phyloP scores from a whole-genome alignment of 257 asterid species.

The Jasminum sambac region DNA sequence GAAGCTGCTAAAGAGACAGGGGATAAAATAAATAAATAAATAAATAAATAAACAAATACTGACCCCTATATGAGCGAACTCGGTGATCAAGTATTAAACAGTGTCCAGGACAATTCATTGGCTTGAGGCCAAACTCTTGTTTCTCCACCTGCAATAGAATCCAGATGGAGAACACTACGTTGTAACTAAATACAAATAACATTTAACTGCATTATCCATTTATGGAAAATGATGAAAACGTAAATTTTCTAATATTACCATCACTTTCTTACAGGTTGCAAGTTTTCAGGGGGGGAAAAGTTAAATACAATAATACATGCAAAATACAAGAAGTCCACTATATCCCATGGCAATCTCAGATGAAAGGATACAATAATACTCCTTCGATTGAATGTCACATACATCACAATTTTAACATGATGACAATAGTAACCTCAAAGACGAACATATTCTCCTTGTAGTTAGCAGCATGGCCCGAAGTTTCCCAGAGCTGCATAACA shows the following conservation, averaged over 20 bases:
- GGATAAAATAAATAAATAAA: neutral
- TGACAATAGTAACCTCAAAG: slow-evolving; percentile 60
- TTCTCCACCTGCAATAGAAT: slow-evolving; percentile 72
- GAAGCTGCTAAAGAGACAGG: slow-evolving; percentile 16
- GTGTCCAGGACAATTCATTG: slow-evolving; percentile 99
- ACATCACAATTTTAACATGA: neutral
- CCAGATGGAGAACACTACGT: slow-evolving; percentile 12
- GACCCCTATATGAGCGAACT: slow-evolving; percentile 97
- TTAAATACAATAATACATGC: neutral
- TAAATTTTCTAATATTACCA: neutral
- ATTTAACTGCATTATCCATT: neutral
- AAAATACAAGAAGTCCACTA: neutral
- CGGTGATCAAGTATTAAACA: slow-evolving; percentile 92
- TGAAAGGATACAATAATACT: neutral
- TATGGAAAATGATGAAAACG: neutral
- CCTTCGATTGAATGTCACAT: neutral
- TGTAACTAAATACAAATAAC: neutral
- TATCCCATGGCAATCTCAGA: neutral
- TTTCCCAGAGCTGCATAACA: slow-evolving; percentile 96
- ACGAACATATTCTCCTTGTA: slow-evolving; percentile 97
- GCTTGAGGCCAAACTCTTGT: slow-evolving; percentile 97
- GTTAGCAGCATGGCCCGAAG: slow-evolving; percentile 99
- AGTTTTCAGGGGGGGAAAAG: neutral
- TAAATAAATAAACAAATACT: slow-evolving; percentile 13
- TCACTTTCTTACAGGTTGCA: neutral